Percentiles rank a stretch among this genome's conserved stretches.
These are phyloP conservation scores for Paratinospora sagittata DNA, from an alignment of 164 flowering plant species.

Conservation along the genomic window DNA sequence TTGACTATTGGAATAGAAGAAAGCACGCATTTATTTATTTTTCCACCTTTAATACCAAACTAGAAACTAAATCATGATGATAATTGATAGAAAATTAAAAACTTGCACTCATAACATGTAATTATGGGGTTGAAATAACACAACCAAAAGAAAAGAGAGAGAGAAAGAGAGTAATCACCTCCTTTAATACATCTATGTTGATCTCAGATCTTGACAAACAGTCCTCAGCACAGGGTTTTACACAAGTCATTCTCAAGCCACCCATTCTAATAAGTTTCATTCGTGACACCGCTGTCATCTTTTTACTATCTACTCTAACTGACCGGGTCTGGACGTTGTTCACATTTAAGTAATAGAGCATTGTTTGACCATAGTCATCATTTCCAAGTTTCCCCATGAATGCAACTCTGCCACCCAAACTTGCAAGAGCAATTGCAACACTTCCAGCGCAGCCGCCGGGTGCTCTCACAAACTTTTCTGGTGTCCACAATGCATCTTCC, in stretches of 20 bases:
- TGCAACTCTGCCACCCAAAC: conserved; percentile 78
- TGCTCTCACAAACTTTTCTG: conserved; percentile 19
- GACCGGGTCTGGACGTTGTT: conserved; percentile 75
- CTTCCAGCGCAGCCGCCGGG: conserved; percentile 34
- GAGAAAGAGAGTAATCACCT: conserved; percentile 45
- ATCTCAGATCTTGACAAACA: conserved; percentile 68
- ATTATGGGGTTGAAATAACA: too few relatives aligned
- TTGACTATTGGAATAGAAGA: background rate
- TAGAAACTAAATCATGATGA: background rate
- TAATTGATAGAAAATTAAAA: background rate
- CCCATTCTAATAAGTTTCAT: conserved; percentile 73
- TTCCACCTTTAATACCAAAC: background rate
- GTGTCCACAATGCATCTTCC: conserved; percentile 36
- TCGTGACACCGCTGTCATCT: conserved; percentile 31
- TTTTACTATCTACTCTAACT: conserved; percentile 49
- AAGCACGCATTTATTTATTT: background rate
- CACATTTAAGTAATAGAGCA: conserved; percentile 61
- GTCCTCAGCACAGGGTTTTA: conserved; percentile 78
- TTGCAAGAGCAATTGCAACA: conserved; percentile 78
- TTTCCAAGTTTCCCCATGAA: conserved; percentile 93
- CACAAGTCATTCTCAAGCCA: conserved; percentile 48
- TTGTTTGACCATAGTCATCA: conserved; percentile 67
- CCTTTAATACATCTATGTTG: conserved; percentile 80
- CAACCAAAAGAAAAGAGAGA: background rate
- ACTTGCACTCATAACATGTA: background rate